Conservation (phyloP, 164 flowering plant genomes). For the Berberis thunbergii region DNA sequence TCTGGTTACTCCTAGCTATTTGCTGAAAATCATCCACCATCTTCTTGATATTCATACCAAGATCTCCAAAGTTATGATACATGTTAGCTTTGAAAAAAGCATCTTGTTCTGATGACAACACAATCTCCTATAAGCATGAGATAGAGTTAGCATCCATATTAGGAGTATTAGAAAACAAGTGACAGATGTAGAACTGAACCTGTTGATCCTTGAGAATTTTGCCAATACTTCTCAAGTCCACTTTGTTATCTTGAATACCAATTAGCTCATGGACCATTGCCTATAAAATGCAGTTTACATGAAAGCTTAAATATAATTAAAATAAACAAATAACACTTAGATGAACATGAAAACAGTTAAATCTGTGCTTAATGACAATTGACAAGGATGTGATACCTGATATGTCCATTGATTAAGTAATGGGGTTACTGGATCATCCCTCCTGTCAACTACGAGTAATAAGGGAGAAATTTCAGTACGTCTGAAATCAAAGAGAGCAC, state of each 20-base stretch:
- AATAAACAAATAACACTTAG: background rate
- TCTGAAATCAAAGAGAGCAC: constrained; percentile 95
- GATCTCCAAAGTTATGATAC: constrained; percentile 98
- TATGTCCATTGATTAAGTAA: constrained; percentile 97
- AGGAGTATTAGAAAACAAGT: constrained; percentile 6
- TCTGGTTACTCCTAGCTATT: constrained; percentile 87
- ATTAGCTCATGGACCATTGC: constrained; percentile 98
- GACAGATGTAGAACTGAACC: constrained; percentile 33
- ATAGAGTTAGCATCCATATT: background rate
- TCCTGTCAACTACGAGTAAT: constrained; percentile 72
- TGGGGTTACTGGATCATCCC: constrained; percentile 96
- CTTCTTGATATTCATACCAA: constrained; percentile 88
- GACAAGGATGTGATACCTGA: constrained; percentile 46
- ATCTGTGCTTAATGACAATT: background rate
- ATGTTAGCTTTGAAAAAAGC: constrained; percentile 84
- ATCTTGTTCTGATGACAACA: constrained; percentile 90
- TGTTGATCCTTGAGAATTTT: constrained; percentile 75
- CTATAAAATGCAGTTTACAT: constrained; percentile 24
- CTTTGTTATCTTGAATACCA: constrained; percentile 89
- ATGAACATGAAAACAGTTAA: too few species aligned
- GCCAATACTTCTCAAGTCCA: constrained; percentile 55
- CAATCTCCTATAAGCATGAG: constrained; percentile 59
- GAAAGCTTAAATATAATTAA: background rate
- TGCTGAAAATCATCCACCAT: constrained; percentile 99
- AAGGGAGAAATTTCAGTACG: constrained; percentile 83